These are phyloP conservation scores for Ophiostoma pallidulum DNA, from an alignment of 2,329 filamentous ascomycete species.

Conservation along the genomic window DNA sequence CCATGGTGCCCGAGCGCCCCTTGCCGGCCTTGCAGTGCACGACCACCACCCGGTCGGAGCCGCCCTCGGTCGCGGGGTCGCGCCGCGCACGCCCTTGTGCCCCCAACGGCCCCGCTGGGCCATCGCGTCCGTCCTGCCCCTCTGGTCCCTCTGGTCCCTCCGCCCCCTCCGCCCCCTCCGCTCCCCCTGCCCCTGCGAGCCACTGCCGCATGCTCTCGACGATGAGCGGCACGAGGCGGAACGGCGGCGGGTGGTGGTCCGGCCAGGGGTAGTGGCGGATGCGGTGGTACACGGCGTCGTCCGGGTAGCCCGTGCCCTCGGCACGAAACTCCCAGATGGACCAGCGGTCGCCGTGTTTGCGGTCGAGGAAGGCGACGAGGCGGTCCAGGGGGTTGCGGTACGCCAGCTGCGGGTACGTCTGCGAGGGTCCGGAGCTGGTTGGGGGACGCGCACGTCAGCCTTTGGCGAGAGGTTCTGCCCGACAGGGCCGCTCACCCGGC, in stretches of 20 bases:
- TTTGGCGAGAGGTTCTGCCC: no score
- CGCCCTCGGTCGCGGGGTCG: no score
- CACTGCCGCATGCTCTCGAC: slow-evolving; percentile 90
- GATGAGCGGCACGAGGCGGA: slow-evolving; percentile 76
- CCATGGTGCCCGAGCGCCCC: slow-evolving; percentile 79
- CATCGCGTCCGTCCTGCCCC: no score
- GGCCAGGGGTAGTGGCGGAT: slow-evolving; percentile 93
- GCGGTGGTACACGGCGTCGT: slow-evolving; percentile 74
- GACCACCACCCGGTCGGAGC: slow-evolving; percentile 60
- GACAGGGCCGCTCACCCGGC: no score
- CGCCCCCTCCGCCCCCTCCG: no score
- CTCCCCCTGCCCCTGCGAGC: no score
- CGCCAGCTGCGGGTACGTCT: slow-evolving; percentile 79
- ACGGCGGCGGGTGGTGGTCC: slow-evolving; percentile 94
- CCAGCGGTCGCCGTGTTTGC: slow-evolving; percentile 76
- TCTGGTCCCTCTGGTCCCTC: no score
- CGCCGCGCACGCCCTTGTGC: no score
- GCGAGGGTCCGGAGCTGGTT: slow-evolving; percentile 83
- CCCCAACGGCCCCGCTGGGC: no score
- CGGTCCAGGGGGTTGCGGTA: slow-evolving; percentile 90
- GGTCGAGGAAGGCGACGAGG: slow-evolving; percentile 79
- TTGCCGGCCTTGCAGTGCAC: slow-evolving; percentile 98
- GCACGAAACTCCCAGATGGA: slow-evolving; percentile 97
- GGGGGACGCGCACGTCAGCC: no score
- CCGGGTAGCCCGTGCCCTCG: slow-evolving; percentile 91